phyloP scores from a whole-genome alignment of 352 stramenopile genomes.

The Globisporangium canariense region DNA sequence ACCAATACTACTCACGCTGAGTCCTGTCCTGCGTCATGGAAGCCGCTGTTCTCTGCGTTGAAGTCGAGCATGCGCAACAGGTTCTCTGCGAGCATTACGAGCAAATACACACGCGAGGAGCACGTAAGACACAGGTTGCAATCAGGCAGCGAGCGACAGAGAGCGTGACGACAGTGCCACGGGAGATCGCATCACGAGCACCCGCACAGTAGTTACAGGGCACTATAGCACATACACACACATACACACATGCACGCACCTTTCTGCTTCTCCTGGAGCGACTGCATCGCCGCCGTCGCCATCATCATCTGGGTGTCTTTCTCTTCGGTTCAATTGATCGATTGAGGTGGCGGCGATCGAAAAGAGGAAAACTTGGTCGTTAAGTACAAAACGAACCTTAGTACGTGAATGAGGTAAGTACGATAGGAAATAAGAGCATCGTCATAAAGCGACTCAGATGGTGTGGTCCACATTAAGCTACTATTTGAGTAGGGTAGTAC shows the following conservation, averaged over 20 bases:
- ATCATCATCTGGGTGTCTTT: slow-evolving; percentile 25
- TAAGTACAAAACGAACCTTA: too few relatives aligned
- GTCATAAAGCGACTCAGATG: too few relatives aligned
- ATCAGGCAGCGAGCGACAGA: not conserved
- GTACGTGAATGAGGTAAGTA: too few relatives aligned
- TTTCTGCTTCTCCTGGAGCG: slow-evolving; percentile 83
- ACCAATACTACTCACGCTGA: slow-evolving; percentile 26
- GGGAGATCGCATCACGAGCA: not conserved
- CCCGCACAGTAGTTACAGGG: not conserved
- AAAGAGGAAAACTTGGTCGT: too few relatives aligned
- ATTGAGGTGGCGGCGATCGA: too few relatives aligned
- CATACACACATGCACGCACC: slow-evolving; percentile 27
- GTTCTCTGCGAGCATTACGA: slow-evolving; percentile 41
- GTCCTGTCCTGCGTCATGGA: slow-evolving; percentile 33
- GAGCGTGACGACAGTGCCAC: not conserved
- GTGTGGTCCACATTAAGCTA: too few relatives aligned
- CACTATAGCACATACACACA: not conserved
- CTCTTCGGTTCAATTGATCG: not conserved
- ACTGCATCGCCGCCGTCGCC: slow-evolving; percentile 32
- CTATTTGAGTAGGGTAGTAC: too few relatives aligned
- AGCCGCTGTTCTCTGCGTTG: slow-evolving; percentile 58
- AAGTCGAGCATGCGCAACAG: slow-evolving; percentile 85
- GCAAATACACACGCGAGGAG: not conserved
- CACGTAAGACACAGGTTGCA: not conserved
- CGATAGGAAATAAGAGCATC: too few relatives aligned